These are phyloP conservation scores for Xylariaceae sp. DNA, from an alignment of 2,329 filamentous ascomycete species.

Conservation along the genomic window DNA sequence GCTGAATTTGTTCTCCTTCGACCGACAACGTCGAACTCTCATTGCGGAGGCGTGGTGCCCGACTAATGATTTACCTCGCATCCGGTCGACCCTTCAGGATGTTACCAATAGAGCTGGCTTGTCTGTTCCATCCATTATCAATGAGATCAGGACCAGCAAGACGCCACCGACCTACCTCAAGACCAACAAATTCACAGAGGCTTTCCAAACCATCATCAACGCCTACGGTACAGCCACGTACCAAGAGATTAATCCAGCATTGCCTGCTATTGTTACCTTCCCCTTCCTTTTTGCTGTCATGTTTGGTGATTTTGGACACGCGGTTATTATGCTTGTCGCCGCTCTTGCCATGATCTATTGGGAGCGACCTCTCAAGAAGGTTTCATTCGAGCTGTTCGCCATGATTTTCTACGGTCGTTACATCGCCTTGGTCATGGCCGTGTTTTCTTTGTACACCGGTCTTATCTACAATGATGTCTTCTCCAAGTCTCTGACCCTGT, in stretches of 20 bases:
- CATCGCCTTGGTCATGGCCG: slow-evolving; percentile 96
- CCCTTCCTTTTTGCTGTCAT: slow-evolving; percentile 99
- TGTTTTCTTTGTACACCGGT: slow-evolving; percentile 96
- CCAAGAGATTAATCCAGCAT: slow-evolving; percentile 91
- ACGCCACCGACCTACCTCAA: slow-evolving; percentile 96
- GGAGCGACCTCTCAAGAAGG: slow-evolving; percentile 90
- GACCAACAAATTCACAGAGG: slow-evolving; percentile 97
- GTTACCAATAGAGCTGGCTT: slow-evolving; percentile 94
- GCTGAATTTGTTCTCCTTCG: slow-evolving; percentile 93
- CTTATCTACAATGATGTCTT: slow-evolving; percentile 98
- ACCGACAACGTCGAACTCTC: slow-evolving; percentile 88
- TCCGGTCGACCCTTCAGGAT: slow-evolving; percentile 90
- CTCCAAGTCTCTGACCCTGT: slow-evolving; percentile 86
- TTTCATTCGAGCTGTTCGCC: slow-evolving; percentile 86
- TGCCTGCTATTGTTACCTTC: slow-evolving; percentile 95
- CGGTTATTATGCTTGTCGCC: slow-evolving; percentile 79
- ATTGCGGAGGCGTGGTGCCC: slow-evolving; percentile 98
- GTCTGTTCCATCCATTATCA: slow-evolving; percentile 97
- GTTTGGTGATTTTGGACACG: slow-evolving; percentile 98
- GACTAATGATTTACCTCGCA: slow-evolving; percentile 80
- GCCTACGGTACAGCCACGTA: slow-evolving; percentile 98
- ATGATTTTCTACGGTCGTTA: slow-evolving; percentile 99
- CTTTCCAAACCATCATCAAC: slow-evolving; percentile 98
- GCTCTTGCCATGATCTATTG: slow-evolving; percentile 93
- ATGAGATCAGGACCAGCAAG: slow-evolving; percentile 95